Conservation (phyloP, 2,329 filamentous ascomycete genomes). For the Catunica adiposa region DNA sequence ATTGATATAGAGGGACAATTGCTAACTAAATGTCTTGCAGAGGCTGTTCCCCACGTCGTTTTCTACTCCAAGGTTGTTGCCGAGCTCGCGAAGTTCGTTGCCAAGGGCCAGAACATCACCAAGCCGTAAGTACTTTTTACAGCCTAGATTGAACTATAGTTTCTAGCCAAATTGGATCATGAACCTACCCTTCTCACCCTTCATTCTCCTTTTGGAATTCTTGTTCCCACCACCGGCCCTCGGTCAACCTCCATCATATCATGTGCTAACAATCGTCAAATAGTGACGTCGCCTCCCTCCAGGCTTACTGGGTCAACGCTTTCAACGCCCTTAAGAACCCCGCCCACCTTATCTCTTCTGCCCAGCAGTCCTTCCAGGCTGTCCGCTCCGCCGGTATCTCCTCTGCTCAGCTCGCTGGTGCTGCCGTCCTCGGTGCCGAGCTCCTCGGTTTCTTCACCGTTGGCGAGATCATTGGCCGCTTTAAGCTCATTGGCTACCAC, state of each 20-base stretch:
- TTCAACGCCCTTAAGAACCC: constrained; percentile 58
- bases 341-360: constrained; percentile 36
- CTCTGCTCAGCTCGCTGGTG: constrained; percentile 51
- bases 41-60: constrained; percentile 66
- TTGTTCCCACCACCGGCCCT: too few species aligned
- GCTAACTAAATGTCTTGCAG: constrained; percentile 28
- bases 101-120: constrained; percentile 76
- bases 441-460: constrained; percentile 93
- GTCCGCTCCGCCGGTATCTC: constrained; percentile 50
- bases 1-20: neutral
- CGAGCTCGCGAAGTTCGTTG: constrained; percentile 77
- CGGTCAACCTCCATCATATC: neutral
- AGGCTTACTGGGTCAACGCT: constrained; percentile 66
- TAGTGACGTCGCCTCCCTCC: constrained; percentile 46
- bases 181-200: constrained; percentile 13
- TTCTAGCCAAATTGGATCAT: neutral
- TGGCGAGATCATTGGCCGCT: constrained; percentile 87
- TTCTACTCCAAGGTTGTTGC: constrained; percentile 86
- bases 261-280: neutral
- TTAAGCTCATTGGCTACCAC: constrained; percentile 90
- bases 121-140: constrained; percentile 59
- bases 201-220: neutral
- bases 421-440: constrained; percentile 68
- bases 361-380: constrained; percentile 41
- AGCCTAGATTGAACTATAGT: neutral